Conservation (phyloP, 768 basidiomycete species). For the Pleurotus pulmonarius region DNA sequence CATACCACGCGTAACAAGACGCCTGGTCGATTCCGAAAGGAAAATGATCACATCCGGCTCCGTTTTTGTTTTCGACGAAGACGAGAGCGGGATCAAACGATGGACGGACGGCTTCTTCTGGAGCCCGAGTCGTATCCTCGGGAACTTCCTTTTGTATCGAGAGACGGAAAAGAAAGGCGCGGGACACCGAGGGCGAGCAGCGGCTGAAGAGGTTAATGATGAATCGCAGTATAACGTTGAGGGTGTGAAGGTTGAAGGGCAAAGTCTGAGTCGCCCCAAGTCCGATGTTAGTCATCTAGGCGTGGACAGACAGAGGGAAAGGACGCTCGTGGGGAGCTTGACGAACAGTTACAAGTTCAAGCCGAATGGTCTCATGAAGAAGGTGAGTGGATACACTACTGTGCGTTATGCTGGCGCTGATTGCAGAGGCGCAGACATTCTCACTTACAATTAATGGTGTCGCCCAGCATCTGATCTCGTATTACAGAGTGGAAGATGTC, state of each 20-base stretch:
- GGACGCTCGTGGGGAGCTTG: slow-evolving; percentile 82
- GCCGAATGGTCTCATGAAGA: slow-evolving; percentile 91
- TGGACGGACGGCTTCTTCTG: slow-evolving; percentile 99
- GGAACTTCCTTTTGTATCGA: slow-evolving; percentile 94
- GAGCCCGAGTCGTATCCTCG: slow-evolving; percentile 89
- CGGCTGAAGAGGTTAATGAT: slow-evolving; percentile 34
- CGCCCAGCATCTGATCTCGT: slow-evolving; percentile 90
- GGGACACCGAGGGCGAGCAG: slow-evolving; percentile 52
- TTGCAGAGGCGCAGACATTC: slow-evolving; percentile 64
- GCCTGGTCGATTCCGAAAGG: slow-evolving; percentile 88
- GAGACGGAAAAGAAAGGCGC: slow-evolving; percentile 84
- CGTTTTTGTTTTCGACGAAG: slow-evolving; percentile 97
- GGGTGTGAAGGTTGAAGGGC: slow-evolving; percentile 26
- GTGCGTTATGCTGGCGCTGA: background rate
- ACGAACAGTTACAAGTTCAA: slow-evolving; percentile 96
- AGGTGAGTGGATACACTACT: slow-evolving; percentile 50
- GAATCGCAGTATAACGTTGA: slow-evolving; percentile 23
- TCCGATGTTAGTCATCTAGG: slow-evolving; percentile 36
- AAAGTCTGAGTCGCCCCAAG: slow-evolving; percentile 65
- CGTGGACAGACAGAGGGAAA: slow-evolving; percentile 72
- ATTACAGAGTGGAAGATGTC: slow-evolving; percentile 92
- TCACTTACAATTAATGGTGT: slow-evolving; percentile 83
- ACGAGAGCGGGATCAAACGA: slow-evolving; percentile 94
- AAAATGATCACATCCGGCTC: slow-evolving; percentile 91
- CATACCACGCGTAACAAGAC: slow-evolving; percentile 88